Evolutionary conservation across 1,284 basidiomycete species (phyloP), one percentile per base, ranked within the genome.

Genomic region (Naganishia sp.): DNA sequence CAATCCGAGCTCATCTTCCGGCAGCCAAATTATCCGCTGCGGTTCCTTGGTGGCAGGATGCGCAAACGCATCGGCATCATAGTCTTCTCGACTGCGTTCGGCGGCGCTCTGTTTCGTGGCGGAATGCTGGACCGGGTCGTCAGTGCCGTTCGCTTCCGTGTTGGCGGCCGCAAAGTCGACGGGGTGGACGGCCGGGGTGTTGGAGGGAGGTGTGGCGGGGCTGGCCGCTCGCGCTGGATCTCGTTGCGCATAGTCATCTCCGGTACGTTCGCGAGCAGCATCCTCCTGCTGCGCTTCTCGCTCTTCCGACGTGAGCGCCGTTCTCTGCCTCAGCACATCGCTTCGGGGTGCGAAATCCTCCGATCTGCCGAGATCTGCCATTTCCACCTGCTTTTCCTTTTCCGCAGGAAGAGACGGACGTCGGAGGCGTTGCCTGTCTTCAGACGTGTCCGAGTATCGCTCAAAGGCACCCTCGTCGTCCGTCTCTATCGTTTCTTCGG

Each of bases 21-120:
- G 90, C 58, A 95, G 78, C 93, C 94, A 96, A 45, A 96, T 81
- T 11, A 85, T 82, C 66, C 86, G 83, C 78, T 92, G 89, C 50
- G 87, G 85, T 58, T 87, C 84, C 60, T 87, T 86, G 13, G 86
- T 82, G 11, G 90, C 90, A 17, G 91, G 92, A 72, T 92, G 92
- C 62, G 88, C 87, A 80, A 94, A 95, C 0, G 81, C 78, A 35
- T 75, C 69, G 6, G 62, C 65, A 15, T 66, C 68, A 46, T 55
- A 53, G 25, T 67, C 42, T 32, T 58, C 58, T 42, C 65, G 49
- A 52, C 50, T 51, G 9, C 58, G 47, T 51, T 61, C 58, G 21
- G 21, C 49, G 39, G 58, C 54, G 32, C 23, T 43, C 10, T 49
- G 35, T 28, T 58, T 58, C 21, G n/a, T 42, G 17, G 54, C 47